These are phyloP conservation scores for Davidsoniella neocaledoniae DNA, from an alignment of 2,329 filamentous ascomycete species.

Conservation along the genomic window DNA sequence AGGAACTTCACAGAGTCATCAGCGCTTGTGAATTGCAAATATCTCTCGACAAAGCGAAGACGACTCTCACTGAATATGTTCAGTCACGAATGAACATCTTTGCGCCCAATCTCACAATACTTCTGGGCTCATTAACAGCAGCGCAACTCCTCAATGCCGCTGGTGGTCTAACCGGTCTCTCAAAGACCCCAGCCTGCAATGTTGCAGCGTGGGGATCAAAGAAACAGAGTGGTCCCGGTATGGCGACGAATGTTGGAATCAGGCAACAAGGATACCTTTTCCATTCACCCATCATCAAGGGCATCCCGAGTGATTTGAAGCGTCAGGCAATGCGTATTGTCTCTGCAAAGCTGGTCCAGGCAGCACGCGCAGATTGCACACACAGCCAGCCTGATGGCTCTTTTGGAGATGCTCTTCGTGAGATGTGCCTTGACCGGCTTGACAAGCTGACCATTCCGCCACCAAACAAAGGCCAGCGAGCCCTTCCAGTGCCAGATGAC, in stretches of 20 bases:
- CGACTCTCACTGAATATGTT: constrained; percentile 77
- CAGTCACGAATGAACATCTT: constrained; percentile 95
- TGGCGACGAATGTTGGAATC: constrained; percentile 84
- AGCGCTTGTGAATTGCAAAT: constrained; percentile 77
- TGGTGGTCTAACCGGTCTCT: constrained; percentile 72
- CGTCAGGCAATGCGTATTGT: constrained; percentile 92
- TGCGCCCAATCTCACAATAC: constrained; percentile 77
- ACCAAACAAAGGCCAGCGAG: constrained; percentile 72
- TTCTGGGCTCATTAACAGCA: constrained; percentile 83
- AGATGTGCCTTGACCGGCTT: constrained; percentile 67
- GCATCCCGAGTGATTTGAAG: constrained; percentile 72
- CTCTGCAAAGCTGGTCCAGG: constrained; percentile 82
- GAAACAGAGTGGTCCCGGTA: constrained; percentile 56
- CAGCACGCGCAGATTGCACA: constrained; percentile 74
- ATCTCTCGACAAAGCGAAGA: constrained; percentile 75
- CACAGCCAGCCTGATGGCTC: constrained; percentile 69
- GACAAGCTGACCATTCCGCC: constrained; percentile 88
- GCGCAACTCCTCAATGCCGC: constrained; percentile 93
- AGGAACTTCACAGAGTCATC: constrained; percentile 57
- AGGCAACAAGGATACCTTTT: constrained; percentile 88
- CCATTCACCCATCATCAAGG: constrained; percentile 74
- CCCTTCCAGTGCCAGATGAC: constrained; percentile 83
- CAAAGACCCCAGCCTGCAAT: constrained; percentile 88
- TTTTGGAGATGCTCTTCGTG: constrained; percentile 64
- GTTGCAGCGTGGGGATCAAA: constrained; percentile 81